A percentile compares a stretch with the other conserved stretches of the same genome.
Conservation (phyloP, 228 moss, liverwort and hornwort species). For the Sphagnum fallax region DNA sequence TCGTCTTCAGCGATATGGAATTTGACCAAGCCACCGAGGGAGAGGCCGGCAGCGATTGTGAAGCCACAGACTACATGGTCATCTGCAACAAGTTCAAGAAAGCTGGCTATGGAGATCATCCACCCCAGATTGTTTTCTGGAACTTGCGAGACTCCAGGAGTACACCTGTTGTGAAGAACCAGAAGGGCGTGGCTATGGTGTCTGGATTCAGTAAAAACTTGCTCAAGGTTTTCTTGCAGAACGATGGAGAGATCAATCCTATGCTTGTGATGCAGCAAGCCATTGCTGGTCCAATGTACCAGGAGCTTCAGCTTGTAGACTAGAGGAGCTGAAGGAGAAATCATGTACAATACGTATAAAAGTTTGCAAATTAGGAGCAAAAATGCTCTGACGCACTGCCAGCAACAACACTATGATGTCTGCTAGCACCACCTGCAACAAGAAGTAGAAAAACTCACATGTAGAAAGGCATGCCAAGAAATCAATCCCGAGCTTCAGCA, state of each 20-base stretch:
- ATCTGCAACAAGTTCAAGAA: slow-evolving; percentile 48
- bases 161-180: slow-evolving; percentile 41
- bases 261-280: slow-evolving; percentile 39
- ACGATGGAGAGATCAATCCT: slow-evolving; percentile 45
- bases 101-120: slow-evolving; percentile 39
- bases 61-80: slow-evolving; percentile 55
- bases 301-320: slow-evolving; percentile 58
- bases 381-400: too few species aligned
- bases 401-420: too few species aligned
- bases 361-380: too few species aligned
- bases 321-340: slow-evolving; percentile 3
- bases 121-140: slow-evolving; percentile 77
- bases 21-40: slow-evolving; percentile 34
- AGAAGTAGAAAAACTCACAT: too few species aligned
- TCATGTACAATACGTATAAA: too few species aligned
- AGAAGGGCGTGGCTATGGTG: slow-evolving; percentile 69
- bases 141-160: slow-evolving; percentile 51
- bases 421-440: too few species aligned
- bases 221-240: slow-evolving; percentile 57
- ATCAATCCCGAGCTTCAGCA: too few species aligned
- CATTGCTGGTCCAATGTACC: slow-evolving; percentile 50
- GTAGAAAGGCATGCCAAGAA: too few species aligned
- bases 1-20: slow-evolving; percentile 90
- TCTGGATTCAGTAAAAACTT: slow-evolving; percentile 84
- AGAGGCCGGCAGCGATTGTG: slow-evolving; percentile 12